Base-by-base conservation (phyloP, 352 stramenopile genomes). In the Phytophthora fragariaefolia region DNA sequence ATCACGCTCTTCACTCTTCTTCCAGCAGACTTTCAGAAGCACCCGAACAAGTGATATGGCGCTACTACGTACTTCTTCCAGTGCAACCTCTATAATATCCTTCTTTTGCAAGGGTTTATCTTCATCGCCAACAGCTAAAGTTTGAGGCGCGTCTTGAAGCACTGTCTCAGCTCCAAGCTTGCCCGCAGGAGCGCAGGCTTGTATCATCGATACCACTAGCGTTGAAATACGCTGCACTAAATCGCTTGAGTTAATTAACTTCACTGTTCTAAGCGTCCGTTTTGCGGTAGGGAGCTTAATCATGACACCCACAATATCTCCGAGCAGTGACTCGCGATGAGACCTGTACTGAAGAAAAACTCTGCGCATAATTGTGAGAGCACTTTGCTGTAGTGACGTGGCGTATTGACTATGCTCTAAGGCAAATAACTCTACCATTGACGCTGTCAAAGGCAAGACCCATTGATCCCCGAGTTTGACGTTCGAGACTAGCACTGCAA, bases 381-480 rank as follows among this genome's bases (percentile, higher is more conserved):
- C 75, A 55, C 80, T 90, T 27, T 83, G 80, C 46, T 96, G 89
- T 24, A 96, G 57, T 6, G 83, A 73, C 1, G 66, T 80, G 6
- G 85, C 74, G 30, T 92, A 81, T 1, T 70, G 66, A 27, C 75
- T 89, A 43, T 85, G 69, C 40, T 96, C 87, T 26, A 96, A 60
- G 51, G 80, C 26, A 70, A 94, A 94, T 12, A 93, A 57, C 51
- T 82, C 76, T 1, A 87, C 69, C 76, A 96, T 88, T 5, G 79
- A 82, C 9, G 76, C 80, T 17, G 85, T 92, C 15, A 96, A 79
- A 28, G 80, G 72, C 8, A 95, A 47, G 43, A 96, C 79, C 86
- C 82, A 94, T 34, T 74, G 77, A 66, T 96, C 87, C 8, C 81
- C 72, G 23, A 96, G 83, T 46, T 92, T 96, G 22, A 96, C 74